A percentile compares a stretch with the other conserved stretches of the same genome.
Evolutionary conservation across 257 asterid species (phyloP).

Genomic region (Solanum microdontum): DNA sequence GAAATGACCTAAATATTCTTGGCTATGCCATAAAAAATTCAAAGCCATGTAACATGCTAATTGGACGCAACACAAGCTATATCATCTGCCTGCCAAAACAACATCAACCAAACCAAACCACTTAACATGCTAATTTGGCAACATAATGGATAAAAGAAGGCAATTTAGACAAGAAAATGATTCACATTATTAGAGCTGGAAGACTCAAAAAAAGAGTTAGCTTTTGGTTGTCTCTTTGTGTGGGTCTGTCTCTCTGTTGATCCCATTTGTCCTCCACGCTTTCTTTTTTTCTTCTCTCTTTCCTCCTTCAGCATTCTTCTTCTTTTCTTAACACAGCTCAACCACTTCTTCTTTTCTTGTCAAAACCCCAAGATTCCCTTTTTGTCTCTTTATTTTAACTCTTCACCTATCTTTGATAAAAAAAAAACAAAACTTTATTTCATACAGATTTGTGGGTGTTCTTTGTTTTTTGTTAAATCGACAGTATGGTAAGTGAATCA

Average conservation of each 20-base stretch:
- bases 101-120: background rate
- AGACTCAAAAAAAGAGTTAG: background rate
- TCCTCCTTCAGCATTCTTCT: background rate
- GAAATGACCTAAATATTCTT: background rate
- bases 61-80: background rate
- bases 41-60: background rate
- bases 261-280: background rate
- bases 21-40: background rate
- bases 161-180: background rate
- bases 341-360: constrained; percentile 4
- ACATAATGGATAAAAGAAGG: background rate
- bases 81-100: background rate
- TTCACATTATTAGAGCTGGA: background rate
- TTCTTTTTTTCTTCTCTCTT: background rate
- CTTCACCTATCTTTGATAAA: background rate
- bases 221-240: background rate
- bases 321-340: background rate
- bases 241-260: background rate
- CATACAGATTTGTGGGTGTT: background rate
- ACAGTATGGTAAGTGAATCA: background rate
- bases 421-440: background rate
- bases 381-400: background rate
- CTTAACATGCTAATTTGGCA: background rate
- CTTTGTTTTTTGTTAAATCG: background rate
- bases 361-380: constrained; percentile 10